Conservation (phyloP, 2,329 filamentous ascomycete species). For the Trichoderma cornu-damae region DNA sequence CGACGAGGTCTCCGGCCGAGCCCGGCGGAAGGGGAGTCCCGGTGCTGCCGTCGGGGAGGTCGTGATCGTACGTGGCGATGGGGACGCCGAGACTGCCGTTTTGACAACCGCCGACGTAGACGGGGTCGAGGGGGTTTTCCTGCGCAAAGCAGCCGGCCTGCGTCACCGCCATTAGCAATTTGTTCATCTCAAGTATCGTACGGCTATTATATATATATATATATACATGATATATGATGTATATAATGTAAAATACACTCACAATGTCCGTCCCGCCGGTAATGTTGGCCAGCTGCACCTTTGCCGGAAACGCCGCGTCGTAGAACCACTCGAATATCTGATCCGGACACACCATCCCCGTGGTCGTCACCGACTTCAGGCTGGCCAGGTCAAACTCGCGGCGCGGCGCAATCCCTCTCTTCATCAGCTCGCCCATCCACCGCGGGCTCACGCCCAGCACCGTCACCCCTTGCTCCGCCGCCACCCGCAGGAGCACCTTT, state of each 20-base stretch:
- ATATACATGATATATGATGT: too few relatives aligned
- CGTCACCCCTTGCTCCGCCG: conserved; percentile 61
- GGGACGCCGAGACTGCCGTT: conserved; percentile 46
- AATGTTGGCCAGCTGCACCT: conserved; percentile 66
- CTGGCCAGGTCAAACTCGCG: conserved; percentile 57
- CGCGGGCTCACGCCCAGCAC: conserved; percentile 70
- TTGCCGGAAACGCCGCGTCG: conserved; percentile 62
- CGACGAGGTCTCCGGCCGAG: conserved; percentile 69
- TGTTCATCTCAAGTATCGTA: too few relatives aligned
- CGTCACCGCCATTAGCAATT: background rate
- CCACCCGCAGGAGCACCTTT: conserved; percentile 56
- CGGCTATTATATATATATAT: too few relatives aligned
- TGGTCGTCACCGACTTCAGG: conserved; percentile 60
- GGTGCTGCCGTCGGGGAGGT: conserved; percentile 43
- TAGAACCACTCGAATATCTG: conserved; percentile 76
- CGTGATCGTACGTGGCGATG: conserved; percentile 58
- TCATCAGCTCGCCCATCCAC: conserved; percentile 69
- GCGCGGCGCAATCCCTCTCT: conserved; percentile 56
- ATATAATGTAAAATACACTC: conserved; percentile 25
- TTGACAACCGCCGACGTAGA: conserved; percentile 54
- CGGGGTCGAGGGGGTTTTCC: conserved; percentile 64
- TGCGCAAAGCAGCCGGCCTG: conserved; percentile 55
- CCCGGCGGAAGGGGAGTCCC: conserved; percentile 49
- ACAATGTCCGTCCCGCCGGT: conserved; percentile 75
- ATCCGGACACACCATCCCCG: conserved; percentile 77